Evolutionary conservation across 176 grass and related monocot genomes (phyloP).

Genomic region (Juncus effusus): DNA sequence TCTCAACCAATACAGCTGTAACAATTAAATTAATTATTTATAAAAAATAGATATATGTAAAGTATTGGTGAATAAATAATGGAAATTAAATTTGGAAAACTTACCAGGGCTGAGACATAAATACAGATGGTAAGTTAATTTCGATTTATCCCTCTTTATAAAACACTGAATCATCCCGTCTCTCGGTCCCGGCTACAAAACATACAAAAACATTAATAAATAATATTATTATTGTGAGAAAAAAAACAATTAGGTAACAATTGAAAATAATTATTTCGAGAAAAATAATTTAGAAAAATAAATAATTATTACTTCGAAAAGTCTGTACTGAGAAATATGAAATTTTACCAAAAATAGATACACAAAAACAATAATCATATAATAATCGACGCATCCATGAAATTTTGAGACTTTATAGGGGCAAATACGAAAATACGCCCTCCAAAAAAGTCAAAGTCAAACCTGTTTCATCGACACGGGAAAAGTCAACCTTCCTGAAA

Average conservation of each 20-base stretch:
- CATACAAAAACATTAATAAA: background rate
- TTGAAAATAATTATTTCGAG: no score
- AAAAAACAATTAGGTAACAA: no score
- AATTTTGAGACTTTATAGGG: background rate
- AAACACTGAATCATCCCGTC: conserved; percentile 89
- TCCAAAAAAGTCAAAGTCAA: conserved; percentile 6
- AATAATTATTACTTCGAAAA: conserved; percentile 4
- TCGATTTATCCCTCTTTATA: conserved; percentile 98
- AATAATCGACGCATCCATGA: background rate
- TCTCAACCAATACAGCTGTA: conserved; percentile 77
- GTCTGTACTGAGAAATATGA: conserved; percentile 14
- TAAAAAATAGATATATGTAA: background rate
- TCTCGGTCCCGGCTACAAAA: conserved; percentile 84
- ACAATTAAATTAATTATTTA: background rate
- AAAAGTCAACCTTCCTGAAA: conserved; percentile 88
- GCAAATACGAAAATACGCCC: background rate
- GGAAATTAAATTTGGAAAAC: background rate
- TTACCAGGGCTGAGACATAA: conserved; percentile 80
- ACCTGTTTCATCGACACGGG: conserved; percentile 97
- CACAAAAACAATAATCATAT: background rate
- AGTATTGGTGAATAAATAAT: background rate
- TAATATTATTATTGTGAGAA: no score
- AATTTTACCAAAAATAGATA: background rate
- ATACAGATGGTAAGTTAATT: conserved; percentile 89
- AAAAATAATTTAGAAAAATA: no score